These are phyloP conservation scores for Rosa lucieae DNA, from an alignment of 306 rosid species.

Conservation along the genomic window DNA sequence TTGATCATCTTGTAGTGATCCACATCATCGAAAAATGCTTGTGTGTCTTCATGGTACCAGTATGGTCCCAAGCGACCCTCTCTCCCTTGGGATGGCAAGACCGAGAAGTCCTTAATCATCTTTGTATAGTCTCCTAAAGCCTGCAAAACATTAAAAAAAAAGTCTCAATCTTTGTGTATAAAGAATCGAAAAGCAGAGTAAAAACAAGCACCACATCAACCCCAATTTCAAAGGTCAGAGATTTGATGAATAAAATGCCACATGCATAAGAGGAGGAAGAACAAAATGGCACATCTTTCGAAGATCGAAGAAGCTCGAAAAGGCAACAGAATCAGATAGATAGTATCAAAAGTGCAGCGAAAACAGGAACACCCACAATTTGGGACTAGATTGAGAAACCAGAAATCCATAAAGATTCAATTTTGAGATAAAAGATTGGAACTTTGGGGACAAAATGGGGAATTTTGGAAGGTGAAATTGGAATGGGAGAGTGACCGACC, in stretches of 20 bases:
- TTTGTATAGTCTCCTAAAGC: slow-evolving; percentile 63
- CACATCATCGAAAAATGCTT: slow-evolving; percentile 45
- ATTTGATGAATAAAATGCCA: too few species aligned
- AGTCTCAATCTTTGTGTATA: background rate
- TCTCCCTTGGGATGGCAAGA: slow-evolving; percentile 39
- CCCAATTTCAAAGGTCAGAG: background rate
- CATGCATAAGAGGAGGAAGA: too few species aligned
- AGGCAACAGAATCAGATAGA: background rate
- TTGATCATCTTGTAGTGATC: slow-evolving; percentile 67
- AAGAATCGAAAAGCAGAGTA: slow-evolving; percentile 1
- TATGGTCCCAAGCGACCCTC: slow-evolving; percentile 50
- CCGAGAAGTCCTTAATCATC: slow-evolving; percentile 46
- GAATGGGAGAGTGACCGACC: slow-evolving; percentile 34
- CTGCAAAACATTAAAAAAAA: slow-evolving; percentile 23
- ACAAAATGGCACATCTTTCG: too few species aligned
- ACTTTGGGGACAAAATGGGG: background rate
- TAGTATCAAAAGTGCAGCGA: too few species aligned
- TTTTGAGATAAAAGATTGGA: background rate
- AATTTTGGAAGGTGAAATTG: background rate
- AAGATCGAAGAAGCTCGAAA: too few species aligned
- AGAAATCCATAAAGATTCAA: background rate
- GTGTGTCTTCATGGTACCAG: slow-evolving; percentile 56
- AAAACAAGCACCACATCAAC: background rate
- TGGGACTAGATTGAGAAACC: too few species aligned
- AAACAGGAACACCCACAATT: too few species aligned